Percentiles rank a stretch among this genome's conserved stretches.
phyloP scores from a whole-genome alignment of 2,329 filamentous ascomycete genomes.

The Mycogone perniciosa region DNA sequence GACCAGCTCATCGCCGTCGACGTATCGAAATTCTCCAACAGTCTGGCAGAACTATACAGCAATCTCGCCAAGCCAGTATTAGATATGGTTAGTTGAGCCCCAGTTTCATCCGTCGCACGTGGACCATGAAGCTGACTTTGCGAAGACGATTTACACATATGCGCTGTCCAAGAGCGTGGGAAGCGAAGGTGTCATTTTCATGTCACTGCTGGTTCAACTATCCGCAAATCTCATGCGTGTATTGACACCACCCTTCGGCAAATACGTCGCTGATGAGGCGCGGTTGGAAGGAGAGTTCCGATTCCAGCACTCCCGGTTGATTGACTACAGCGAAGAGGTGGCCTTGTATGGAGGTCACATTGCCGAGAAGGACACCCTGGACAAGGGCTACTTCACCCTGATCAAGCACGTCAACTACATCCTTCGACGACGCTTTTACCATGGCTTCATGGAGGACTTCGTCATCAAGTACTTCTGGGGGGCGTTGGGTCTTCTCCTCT shows the following conservation, averaged over 20 bases:
- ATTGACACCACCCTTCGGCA: conserved; percentile 91
- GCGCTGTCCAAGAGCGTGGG: conserved; percentile 92
- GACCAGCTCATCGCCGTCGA: conserved; percentile 97
- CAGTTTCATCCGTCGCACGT: background rate
- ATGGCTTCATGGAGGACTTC: conserved; percentile 99
- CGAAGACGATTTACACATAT: conserved; percentile 80
- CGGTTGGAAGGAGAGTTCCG: conserved; percentile 92
- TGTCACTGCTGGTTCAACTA: conserved; percentile 88
- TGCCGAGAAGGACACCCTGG: conserved; percentile 90
- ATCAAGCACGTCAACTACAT: conserved; percentile 99
- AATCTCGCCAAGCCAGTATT: conserved; percentile 91
- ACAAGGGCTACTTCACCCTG: conserved; percentile 97
- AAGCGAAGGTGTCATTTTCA: conserved; percentile 89
- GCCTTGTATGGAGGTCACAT: conserved; percentile 88
- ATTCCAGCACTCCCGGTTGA: conserved; percentile 88
- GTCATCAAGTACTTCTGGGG: conserved; percentile 99
- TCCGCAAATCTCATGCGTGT: conserved; percentile 91
- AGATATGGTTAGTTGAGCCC: conserved; percentile 61
- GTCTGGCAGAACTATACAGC: conserved; percentile 88
- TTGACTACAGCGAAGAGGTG: conserved; percentile 93
- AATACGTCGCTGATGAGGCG: conserved; percentile 95
- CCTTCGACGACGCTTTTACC: conserved; percentile 81
- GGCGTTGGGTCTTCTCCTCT: conserved; percentile 81
- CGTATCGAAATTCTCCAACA: conserved; percentile 93
- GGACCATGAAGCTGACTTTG: background rate